Base-by-base conservation (phyloP, 805 yeast genomes). In the Debaryomyces prosopidis region DNA sequence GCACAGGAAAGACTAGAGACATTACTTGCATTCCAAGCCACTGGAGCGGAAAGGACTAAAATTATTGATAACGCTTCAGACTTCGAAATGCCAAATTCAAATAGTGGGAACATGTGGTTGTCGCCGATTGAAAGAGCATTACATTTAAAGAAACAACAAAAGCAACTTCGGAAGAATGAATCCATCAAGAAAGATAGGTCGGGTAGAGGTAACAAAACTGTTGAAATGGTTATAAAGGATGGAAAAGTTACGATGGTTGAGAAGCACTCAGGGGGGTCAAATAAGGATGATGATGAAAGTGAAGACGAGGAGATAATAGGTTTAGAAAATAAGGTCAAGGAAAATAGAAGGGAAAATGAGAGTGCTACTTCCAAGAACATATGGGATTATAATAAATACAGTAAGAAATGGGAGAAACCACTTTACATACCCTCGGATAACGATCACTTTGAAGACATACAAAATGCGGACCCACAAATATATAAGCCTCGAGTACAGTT, bases 51-150 rank as follows among this genome's bases (percentile, higher is more conserved):
- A 62, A 76, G 99, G 61, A 94, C 99, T 0, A 82, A 81, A 54
- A 89, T 94, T 50, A 91, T 95, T 33, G 99, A 94, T 61, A 85
- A 89, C 59, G 97, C 95, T 0, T 81, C 96, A 4, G 99, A 94
- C 61, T 89, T 80, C 60, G 95, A 88, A 40, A 65, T 84, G 44
- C 80, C 89, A 0, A 69, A 71, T 2, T 47, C 59, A 2, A 66
- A 77, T 0, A 75, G 73, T 27, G 68, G 67, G 2, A 85, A 80
- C 52, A 69, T 85, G 50, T 94, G 99, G 98, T 83, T 96, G 0
- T 84, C 96, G 1, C 84, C 85, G 0, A 76, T 84, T 42, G 97
- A 95, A 55, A 80, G 94, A 53, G 97, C 97, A 0, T 70, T 89
- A 46, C 89, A 88, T 60, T 69, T 94, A 55, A 89, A 90, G 62